These are phyloP conservation scores for Knoxdaviesia proteae DNA, from an alignment of 2,329 filamentous ascomycete genomes.

Conservation along the genomic window DNA sequence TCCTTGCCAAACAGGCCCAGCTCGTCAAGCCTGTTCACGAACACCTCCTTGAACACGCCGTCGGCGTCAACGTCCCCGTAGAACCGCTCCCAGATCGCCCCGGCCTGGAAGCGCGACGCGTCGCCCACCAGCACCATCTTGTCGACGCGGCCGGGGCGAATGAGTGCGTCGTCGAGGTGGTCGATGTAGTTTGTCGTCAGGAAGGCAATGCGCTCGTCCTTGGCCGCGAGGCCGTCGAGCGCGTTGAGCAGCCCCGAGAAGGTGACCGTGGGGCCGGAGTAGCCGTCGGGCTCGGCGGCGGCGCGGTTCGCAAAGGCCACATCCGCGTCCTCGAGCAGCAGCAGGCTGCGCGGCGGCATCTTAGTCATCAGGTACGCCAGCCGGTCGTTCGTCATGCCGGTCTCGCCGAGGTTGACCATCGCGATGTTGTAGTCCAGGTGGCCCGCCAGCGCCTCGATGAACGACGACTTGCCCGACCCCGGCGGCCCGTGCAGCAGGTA, in stretches of 20 bases:
- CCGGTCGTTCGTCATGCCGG: conserved; percentile 75
- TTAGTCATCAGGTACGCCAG: conserved; percentile 72
- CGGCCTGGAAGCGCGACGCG: conserved; percentile 68
- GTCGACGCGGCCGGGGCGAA: conserved; percentile 80
- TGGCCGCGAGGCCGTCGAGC: conserved; percentile 78
- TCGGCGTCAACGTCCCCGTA: conserved; percentile 62
- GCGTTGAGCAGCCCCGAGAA: conserved; percentile 81
- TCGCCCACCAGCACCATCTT: conserved; percentile 82
- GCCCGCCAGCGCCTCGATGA: conserved; percentile 89
- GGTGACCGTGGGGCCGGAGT: conserved; percentile 71
- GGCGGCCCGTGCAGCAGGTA: conserved; percentile 81
- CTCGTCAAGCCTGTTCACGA: conserved; percentile 48
- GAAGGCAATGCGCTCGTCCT: conserved; percentile 85
- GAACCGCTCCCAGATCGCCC: conserved; percentile 81
- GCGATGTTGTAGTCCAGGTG: conserved; percentile 82
- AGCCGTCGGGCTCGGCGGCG: conserved; percentile 61
- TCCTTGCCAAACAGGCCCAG: conserved; percentile 45
- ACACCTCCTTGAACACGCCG: conserved; percentile 40
- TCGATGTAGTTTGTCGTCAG: conserved; percentile 90
- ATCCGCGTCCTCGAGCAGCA: conserved; percentile 78
- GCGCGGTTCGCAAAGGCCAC: conserved; percentile 72
- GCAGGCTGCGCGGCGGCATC: conserved; percentile 60
- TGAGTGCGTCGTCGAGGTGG: conserved; percentile 68
- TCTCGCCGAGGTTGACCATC: conserved; percentile 76
- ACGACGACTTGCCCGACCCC: conserved; percentile 83